Evolutionary conservation across 306 rosid species (phyloP), one percentile per base, ranked within the genome.

Genomic region (Parietaria judaica): DNA sequence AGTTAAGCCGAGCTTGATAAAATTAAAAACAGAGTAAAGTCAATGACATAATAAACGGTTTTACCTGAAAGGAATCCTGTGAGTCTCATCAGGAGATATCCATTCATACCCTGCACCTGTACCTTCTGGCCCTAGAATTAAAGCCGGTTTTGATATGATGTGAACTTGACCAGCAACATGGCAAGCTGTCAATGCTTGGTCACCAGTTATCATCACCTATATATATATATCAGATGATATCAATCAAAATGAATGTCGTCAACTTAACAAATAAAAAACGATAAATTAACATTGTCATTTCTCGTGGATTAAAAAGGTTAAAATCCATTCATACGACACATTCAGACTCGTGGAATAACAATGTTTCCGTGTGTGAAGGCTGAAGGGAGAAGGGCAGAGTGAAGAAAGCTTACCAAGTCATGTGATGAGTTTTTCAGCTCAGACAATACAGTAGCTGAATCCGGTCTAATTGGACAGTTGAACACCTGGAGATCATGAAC

Each of bases 101-200:
- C 99, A 94, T 66, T 71, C 80, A 68, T 86, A 84, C 64, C 86
- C 96, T 54, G 63, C 81, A 52, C 83, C 68, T 47, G 68, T 69
- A 78, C 60, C 79, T 72, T 62, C 75, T 44, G 78, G 86, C 61
- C 85, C 48, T 61, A 94, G 97, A 77, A 94, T 84, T 62, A 94
- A 76, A 61, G 92, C 74, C 35, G 92, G 89, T 69, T 88, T 94
- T 45, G 99, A 88, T 70, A 89, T 72, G 65, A 94, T 94, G 74
- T 94, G 84, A 69, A 88, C 99, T 86, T 88, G 99, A 70, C 95
- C 78, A 67, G 97, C 95, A 60, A 94, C 99, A 75, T 94, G 97
- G 81, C 99, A 94, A n/a, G 99, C 97, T 36, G 99, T 92, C 80
- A 94, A 70, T 70, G 99, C 95, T 84, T 94, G 99, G 71, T 94